A percentile compares a stretch with the other conserved stretches of the same genome.
Conservation (phyloP, 2,329 filamentous ascomycete genomes). For the Escovopsis sp. region DNA sequence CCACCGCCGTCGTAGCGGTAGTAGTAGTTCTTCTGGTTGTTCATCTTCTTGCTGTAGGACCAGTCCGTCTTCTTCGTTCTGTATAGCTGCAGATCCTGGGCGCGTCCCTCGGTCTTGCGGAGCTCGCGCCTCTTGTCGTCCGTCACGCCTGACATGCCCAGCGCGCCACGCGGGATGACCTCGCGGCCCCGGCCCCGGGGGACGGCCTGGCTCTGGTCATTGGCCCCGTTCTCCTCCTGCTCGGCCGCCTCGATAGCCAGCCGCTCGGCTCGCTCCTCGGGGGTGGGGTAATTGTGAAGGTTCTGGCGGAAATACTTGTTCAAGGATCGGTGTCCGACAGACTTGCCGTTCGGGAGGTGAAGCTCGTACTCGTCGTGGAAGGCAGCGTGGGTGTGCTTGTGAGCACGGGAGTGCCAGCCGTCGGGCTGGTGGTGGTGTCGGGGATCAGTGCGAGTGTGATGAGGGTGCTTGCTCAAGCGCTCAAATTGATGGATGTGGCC, state of each 20-base stretch:
- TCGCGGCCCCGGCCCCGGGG: slow-evolving; percentile 32
- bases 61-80: slow-evolving; percentile 50
- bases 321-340: slow-evolving; percentile 78
- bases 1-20: slow-evolving; percentile 33
- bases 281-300: slow-evolving; percentile 65
- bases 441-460: slow-evolving; percentile 59
- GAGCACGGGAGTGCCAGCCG: slow-evolving; percentile 70
- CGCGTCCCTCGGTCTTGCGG: slow-evolving; percentile 50
- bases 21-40: slow-evolving; percentile 54
- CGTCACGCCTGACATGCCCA: slow-evolving; percentile 63
- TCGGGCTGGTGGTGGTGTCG: slow-evolving; percentile 60
- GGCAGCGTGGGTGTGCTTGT: slow-evolving; percentile 57
- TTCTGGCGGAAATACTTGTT: slow-evolving; percentile 89
- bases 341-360: slow-evolving; percentile 77
- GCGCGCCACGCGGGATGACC: slow-evolving; percentile 52
- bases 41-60: slow-evolving; percentile 56
- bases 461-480: slow-evolving; percentile 55
- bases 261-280: slow-evolving; percentile 59
- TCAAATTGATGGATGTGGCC: slow-evolving; percentile 56
- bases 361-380: slow-evolving; percentile 91
- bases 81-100: slow-evolving; percentile 48
- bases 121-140: slow-evolving; percentile 62
- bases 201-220: slow-evolving; percentile 17
- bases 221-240: slow-evolving; percentile 20
- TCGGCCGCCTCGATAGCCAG: slow-evolving; percentile 40